Conservation (phyloP, 169 alveolate genomes). For the Perkinsus marinus region DNA sequence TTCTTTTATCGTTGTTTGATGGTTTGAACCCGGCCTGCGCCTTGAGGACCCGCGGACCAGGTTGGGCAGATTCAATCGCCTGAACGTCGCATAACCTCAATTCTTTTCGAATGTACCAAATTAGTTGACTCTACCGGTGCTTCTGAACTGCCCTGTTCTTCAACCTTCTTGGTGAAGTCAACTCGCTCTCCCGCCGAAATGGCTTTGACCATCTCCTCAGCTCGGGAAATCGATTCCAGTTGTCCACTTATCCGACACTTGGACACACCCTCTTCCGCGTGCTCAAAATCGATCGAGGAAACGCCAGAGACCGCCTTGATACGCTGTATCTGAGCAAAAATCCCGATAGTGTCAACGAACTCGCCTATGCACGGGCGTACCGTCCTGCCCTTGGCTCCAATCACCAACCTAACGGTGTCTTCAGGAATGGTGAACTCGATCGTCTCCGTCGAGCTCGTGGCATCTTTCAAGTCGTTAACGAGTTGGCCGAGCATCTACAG, state of each 20-base stretch:
- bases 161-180: background rate
- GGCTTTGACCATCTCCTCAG: background rate
- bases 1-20: background rate
- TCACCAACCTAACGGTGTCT: background rate
- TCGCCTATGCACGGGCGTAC: background rate
- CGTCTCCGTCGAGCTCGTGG: background rate
- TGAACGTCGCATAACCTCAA: background rate
- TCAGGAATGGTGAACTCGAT: background rate
- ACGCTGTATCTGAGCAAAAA: background rate
- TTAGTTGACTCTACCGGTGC: background rate
- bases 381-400: background rate
- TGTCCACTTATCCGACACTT: background rate
- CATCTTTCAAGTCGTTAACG: background rate
- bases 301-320: background rate
- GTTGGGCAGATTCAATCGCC: background rate
- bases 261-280: background rate
- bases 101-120: background rate
- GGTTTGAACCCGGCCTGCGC: background rate
- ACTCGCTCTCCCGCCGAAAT: background rate
- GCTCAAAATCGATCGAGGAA: background rate
- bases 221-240: background rate
- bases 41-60: background rate
- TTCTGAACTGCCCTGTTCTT: background rate
- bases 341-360: background rate
- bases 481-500: background rate